Percentiles rank a stretch among this genome's conserved stretches.
phyloP scores from a whole-genome alignment of 495 filamentous ascomycete species.

The Poronia punctata region DNA sequence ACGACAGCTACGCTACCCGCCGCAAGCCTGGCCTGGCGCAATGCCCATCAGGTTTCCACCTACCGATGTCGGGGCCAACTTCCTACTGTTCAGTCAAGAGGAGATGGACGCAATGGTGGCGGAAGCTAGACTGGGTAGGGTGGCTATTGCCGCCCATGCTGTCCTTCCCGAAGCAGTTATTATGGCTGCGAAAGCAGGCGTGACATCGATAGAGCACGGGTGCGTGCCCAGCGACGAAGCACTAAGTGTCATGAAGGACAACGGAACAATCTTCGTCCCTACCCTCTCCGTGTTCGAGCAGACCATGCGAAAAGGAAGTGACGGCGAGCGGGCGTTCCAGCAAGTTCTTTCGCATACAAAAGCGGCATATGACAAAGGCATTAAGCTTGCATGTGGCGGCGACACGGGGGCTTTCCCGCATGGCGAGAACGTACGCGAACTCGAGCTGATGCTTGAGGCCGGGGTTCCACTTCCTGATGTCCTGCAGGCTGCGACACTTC shows the following conservation, averaged over 20 bases:
- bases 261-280: slow-evolving; percentile 41
- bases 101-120: slow-evolving; percentile 47
- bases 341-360: slow-evolving; percentile 25
- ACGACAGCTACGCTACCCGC: slow-evolving; percentile 39
- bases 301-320: slow-evolving; percentile 2
- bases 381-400: slow-evolving; percentile 41
- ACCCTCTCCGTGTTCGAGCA: slow-evolving; percentile 38
- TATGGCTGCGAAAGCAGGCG: slow-evolving; percentile 43
- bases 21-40: slow-evolving; percentile 15
- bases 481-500: slow-evolving; percentile 37
- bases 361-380: slow-evolving; percentile 32
- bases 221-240: slow-evolving; percentile 32
- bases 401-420: slow-evolving; percentile 48
- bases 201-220: slow-evolving; percentile 46
- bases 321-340: slow-evolving; percentile 2
- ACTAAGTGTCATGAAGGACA: slow-evolving; percentile 30
- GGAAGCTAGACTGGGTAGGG: slow-evolving; percentile 33
- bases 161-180: slow-evolving; percentile 33
- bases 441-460: slow-evolving; percentile 45
- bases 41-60: slow-evolving; percentile 14
- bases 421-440: slow-evolving; percentile 41
- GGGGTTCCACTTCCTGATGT: slow-evolving; percentile 42
- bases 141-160: slow-evolving; percentile 42
- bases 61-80: slow-evolving; percentile 15
- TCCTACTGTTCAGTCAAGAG: slow-evolving; percentile 36